phyloP scores from a whole-genome alignment of 2,329 filamentous ascomycete species.

The Pseudopyricularia javanii region DNA sequence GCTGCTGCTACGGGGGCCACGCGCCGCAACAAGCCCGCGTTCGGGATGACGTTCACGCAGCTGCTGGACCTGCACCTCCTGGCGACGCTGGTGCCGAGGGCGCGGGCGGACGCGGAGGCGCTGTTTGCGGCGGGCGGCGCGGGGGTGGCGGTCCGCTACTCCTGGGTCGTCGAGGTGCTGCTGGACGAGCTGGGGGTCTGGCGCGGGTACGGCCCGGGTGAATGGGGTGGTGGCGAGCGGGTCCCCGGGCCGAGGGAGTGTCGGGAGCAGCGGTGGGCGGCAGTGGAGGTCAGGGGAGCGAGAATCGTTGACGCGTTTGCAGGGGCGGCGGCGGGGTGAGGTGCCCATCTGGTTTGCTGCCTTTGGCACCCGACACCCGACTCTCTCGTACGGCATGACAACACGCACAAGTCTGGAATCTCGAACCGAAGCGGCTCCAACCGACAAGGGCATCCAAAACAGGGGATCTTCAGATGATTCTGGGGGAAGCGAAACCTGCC shows the following conservation, averaged over 20 bases:
- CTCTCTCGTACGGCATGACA: background rate
- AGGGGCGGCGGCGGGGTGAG: background rate
- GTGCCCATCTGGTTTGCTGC: background rate
- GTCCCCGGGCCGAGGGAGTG: slow-evolving; percentile 12
- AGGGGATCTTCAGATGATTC: too few species aligned
- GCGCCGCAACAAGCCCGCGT: slow-evolving; percentile 32
- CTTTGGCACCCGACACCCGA: background rate
- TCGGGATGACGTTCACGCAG: slow-evolving; percentile 41
- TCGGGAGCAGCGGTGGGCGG: slow-evolving; percentile 42
- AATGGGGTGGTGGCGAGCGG: slow-evolving; percentile 7
- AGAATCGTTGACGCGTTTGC: slow-evolving; percentile 24
- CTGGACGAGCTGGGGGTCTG: slow-evolving; percentile 36
- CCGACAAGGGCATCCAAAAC: too few species aligned
- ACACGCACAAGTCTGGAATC: too few species aligned
- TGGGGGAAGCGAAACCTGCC: too few species aligned
- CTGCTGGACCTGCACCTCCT: slow-evolving; percentile 43
- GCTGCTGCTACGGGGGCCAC: slow-evolving; percentile 5
- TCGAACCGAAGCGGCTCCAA: too few species aligned
- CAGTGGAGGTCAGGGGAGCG: slow-evolving; percentile 25
- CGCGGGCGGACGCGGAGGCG: slow-evolving; percentile 24
- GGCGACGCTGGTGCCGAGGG: slow-evolving; percentile 29
- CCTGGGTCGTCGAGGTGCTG: slow-evolving; percentile 37
- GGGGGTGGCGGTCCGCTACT: slow-evolving; percentile 10
- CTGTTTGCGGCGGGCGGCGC: slow-evolving; percentile 9
- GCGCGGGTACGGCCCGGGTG: too few species aligned